phyloP scores from a whole-genome alignment of 2,329 filamentous ascomycete genomes.

The Cladophialophora psammophila region DNA sequence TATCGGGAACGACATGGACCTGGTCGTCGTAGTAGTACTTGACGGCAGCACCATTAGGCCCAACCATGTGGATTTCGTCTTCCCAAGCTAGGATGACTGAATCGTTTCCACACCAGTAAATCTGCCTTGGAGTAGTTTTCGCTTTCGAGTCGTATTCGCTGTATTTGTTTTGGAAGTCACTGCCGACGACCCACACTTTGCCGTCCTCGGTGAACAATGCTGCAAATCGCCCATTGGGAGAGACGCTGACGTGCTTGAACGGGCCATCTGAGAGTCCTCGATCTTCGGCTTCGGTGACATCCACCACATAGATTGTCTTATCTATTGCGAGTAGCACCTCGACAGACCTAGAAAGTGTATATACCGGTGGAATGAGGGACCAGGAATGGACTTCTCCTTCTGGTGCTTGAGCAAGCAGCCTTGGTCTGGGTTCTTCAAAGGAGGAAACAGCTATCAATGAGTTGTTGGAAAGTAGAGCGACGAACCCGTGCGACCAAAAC shows the following conservation, averaged over 20 bases:
- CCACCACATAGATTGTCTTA: conserved; percentile 83
- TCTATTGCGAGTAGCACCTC: conserved; percentile 88
- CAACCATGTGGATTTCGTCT: conserved; percentile 93
- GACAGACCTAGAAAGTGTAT: conserved; percentile 89
- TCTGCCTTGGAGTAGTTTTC: conserved; percentile 81
- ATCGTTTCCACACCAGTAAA: conserved; percentile 97
- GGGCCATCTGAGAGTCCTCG: conserved; percentile 89
- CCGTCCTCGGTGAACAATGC: conserved; percentile 86
- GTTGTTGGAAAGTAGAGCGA: conserved; percentile 89
- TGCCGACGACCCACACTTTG: conserved; percentile 89
- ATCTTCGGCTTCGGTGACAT: conserved; percentile 89
- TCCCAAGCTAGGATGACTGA: conserved; percentile 95
- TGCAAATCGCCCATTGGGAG: conserved; percentile 86
- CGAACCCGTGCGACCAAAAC: conserved; percentile 92
- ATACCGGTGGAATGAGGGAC: conserved; percentile 84
- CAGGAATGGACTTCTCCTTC: conserved; percentile 84
- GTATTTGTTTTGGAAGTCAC: conserved; percentile 90
- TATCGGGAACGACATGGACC: conserved; percentile 86
- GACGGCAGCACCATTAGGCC: conserved; percentile 77
- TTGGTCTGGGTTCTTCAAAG: conserved; percentile 89
- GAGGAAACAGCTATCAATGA: conserved; percentile 83
- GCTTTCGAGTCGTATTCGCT: conserved; percentile 91
- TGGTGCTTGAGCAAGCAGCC: conserved; percentile 76
- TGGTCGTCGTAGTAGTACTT: conserved; percentile 87
- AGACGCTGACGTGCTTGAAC: conserved; percentile 88